These are phyloP conservation scores for Cladosporium cucumerinum DNA, from an alignment of 2,329 filamentous ascomycete species.

Conservation along the genomic window DNA sequence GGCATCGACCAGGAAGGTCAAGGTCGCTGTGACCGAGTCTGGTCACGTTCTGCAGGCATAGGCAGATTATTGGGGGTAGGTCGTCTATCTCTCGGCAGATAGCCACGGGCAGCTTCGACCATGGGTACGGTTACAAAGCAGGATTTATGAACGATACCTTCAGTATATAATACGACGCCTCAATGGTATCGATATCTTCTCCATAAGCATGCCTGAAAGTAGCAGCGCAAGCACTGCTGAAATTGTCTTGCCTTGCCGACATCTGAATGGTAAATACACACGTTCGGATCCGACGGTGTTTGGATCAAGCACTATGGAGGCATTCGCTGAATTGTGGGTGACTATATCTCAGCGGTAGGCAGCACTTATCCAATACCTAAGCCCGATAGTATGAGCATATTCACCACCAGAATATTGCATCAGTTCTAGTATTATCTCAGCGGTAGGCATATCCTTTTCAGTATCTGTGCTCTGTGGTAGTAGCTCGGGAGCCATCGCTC, in stretches of 20 bases:
- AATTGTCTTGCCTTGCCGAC: not conserved
- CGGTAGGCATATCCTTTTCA: not conserved
- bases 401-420: not conserved
- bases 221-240: not conserved
- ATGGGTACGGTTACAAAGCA: not conserved
- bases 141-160: not conserved
- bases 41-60: conserved; percentile 23
- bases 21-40: conserved; percentile 28
- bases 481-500: not conserved
- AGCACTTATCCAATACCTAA: not conserved
- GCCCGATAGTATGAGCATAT: not conserved
- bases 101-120: too few relatives aligned
- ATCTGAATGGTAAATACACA: not conserved
- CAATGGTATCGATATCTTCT: not conserved
- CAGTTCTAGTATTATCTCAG: not conserved
- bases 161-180: not conserved
- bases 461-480: not conserved
- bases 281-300: not conserved
- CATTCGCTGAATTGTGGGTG: not conserved
- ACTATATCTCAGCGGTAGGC: not conserved
- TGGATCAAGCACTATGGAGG: not conserved
- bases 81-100: not conserved
- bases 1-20: conserved; percentile 29
- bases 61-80: not conserved
- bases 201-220: not conserved